Conservation (phyloP, 176 grass and related monocot species). For the Elymus sibiricus region DNA sequence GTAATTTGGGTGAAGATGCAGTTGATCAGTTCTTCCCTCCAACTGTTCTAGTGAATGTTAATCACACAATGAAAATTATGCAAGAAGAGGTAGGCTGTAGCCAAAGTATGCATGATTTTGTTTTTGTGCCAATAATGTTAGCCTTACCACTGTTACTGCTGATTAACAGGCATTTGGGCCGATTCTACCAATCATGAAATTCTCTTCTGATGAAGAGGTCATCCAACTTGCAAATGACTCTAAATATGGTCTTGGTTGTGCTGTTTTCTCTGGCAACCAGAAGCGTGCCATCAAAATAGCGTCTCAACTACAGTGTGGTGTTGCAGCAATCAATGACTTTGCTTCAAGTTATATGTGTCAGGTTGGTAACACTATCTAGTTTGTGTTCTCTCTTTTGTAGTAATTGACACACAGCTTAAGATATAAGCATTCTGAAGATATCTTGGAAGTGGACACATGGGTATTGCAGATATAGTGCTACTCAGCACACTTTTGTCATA, state of each 20-base stretch:
- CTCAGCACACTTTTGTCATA: not conserved
- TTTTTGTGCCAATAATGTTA: not conserved
- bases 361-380: constrained; percentile 39
- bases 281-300: constrained; percentile 92
- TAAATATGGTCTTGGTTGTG: constrained; percentile 91
- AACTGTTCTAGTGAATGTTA: constrained; percentile 91
- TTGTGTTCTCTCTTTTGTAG: not conserved
- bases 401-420: not conserved
- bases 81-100: constrained; percentile 81
- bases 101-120: not conserved
- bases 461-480: not conserved
- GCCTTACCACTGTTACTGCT: not conserved
- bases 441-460: not conserved
- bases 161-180: constrained; percentile 79
- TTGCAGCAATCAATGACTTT: constrained; percentile 96
- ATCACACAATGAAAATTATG: constrained; percentile 99
- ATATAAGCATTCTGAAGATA: not conserved
- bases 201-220: constrained; percentile 86
- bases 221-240: constrained; percentile 92
- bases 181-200: constrained; percentile 93
- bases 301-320: constrained; percentile 75
- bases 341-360: constrained; percentile 99
- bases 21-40: constrained; percentile 96
- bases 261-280: constrained; percentile 87
- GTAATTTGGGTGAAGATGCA: constrained; percentile 78